These are phyloP conservation scores for Mycosphaerelloides madeirae DNA, from an alignment of 2,329 filamentous ascomycete genomes.

Conservation along the genomic window DNA sequence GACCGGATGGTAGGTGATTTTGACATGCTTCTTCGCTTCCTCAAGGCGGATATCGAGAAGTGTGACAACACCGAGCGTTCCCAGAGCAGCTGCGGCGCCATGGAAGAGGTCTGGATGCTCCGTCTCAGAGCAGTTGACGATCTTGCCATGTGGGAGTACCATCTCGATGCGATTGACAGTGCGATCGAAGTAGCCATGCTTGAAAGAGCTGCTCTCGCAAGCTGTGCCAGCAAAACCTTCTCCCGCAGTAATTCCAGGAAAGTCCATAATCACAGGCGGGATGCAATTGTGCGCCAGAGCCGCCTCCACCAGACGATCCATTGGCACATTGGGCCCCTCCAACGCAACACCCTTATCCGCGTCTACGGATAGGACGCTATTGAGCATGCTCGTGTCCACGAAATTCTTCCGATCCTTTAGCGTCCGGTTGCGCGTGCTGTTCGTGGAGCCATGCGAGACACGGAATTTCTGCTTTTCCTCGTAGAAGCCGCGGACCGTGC, in stretches of 20 bases:
- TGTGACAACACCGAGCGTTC: conserved; percentile 63
- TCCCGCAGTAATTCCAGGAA: conserved; percentile 62
- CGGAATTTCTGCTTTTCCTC: conserved; percentile 44
- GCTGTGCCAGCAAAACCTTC: conserved; percentile 63
- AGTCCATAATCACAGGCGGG: conserved; percentile 65
- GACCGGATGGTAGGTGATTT: conserved; percentile 45
- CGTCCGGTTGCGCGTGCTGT: conserved; percentile 40
- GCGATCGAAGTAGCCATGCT: conserved; percentile 61
- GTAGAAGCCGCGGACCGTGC: conserved; percentile 37
- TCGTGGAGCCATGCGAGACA: conserved; percentile 55
- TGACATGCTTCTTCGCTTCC: conserved; percentile 44
- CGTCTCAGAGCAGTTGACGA: conserved; percentile 35
- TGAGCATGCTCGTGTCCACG: conserved; percentile 48
- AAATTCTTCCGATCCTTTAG: conserved; percentile 36
- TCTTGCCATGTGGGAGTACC: conserved; percentile 57
- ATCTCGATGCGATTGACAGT: conserved; percentile 61
- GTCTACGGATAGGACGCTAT: conserved; percentile 44
- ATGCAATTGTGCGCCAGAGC: conserved; percentile 54
- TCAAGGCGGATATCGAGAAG: conserved; percentile 48
- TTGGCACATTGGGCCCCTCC: conserved; percentile 65
- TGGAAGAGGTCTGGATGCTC: conserved; percentile 58
- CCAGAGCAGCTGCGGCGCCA: conserved; percentile 61
- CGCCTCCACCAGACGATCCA: conserved; percentile 59
- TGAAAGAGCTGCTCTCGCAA: conserved; percentile 63
- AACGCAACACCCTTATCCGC: conserved; percentile 40